Base-by-base conservation (phyloP, 139 green algal species). In the Chlorella sp. region DNA sequence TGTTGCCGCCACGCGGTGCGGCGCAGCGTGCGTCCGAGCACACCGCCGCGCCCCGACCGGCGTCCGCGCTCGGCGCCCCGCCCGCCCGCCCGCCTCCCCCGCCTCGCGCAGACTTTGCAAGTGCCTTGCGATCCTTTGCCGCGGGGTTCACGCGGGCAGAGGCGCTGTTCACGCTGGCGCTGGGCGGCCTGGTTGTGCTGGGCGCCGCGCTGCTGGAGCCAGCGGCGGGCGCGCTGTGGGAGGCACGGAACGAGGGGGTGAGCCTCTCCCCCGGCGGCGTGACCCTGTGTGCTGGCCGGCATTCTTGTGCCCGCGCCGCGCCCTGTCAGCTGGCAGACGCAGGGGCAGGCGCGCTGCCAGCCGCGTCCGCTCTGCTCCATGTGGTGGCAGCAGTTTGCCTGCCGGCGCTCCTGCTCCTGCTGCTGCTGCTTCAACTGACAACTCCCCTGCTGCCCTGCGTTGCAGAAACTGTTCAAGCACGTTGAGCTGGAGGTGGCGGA, bases 401-500 rank as follows among this genome's bases (percentile, higher is more conserved):
- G 35, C 25, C 36, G 35, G 38, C 25, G 36, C 5, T 27, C 5
- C 36, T 27, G 2, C 58, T 15, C 58, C 25, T 14, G 23, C 1
- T 17, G 6, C 8, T 19, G 5, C 58, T 64, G 29, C 1, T 31
- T 17, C 11, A 2, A 48, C 25, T 48, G 25, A 23, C 35, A 14
- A 17, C 25, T 11, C 41, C 33, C 8, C 17, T 15, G 21, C 17
- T 29, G 2, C 40, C 40, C 48, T n/a, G 17, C 17, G 17, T 17
- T 63, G 48, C 72, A 78, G 72, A 78, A 78, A 46, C 72, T 78
- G 58, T 78, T 78, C 23, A 58, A 36, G 6, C 23, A 31, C 29
- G 65, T 78, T 4, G 60, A 78, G 43, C 17, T 35, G 3, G 71
- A 77, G 25, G 31, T 41, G 5, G 21, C 33, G 27, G 56, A 11